Evolutionary conservation across 2,329 filamentous ascomycete species (phyloP), one percentile per base, ranked within the genome.

Genomic region (Didymellaceae sp.): DNA sequence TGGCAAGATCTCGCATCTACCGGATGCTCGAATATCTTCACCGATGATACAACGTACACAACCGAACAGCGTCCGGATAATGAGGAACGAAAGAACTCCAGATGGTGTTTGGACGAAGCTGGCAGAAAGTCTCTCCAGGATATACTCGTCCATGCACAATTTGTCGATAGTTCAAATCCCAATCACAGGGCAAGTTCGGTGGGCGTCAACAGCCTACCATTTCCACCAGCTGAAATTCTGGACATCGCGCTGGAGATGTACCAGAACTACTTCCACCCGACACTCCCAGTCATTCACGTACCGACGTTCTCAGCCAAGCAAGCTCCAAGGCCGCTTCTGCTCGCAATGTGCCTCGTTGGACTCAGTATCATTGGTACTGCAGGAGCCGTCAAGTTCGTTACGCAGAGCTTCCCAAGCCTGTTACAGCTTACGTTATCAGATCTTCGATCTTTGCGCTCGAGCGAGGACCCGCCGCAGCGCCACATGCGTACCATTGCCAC

Each of bases 221-320:
- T 82, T 74, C 60, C 80, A 26, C 79, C 79, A 2, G 77, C 78
- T 4, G 80, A 82, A 55, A 78, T 82, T 6, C 66, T 82, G 9
- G 80, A 82, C 50, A 81, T 82, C 62, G 78, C 79, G 7, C 61
- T 82, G 16, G 80, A 82, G 58, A 74, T 81, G 45, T 82, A 80
- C 57, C 79, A 82, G 52, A 78, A 79, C 38, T 78, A 78, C 26
- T 82, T 82, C 50, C 79, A 82, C 45, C 77, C 79, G 1, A 75
- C 80, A 3, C 72, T 81, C 26, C 79, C 79, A 0, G 80, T 82
- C 52, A 77, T 82, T 6, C 80, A 82, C 58, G 71, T 80, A 11
- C 79, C 80, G 2, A 80, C 80, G 0, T 82, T 82, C 53, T 77
- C 75, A 11, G 78, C 79, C 1, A 78, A 77, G 41, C 76, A 76